Percentiles rank a stretch among this genome's conserved stretches.
Evolutionary conservation across 805 yeast species (phyloP).

Genomic region (Saturnispora sanitii): DNA sequence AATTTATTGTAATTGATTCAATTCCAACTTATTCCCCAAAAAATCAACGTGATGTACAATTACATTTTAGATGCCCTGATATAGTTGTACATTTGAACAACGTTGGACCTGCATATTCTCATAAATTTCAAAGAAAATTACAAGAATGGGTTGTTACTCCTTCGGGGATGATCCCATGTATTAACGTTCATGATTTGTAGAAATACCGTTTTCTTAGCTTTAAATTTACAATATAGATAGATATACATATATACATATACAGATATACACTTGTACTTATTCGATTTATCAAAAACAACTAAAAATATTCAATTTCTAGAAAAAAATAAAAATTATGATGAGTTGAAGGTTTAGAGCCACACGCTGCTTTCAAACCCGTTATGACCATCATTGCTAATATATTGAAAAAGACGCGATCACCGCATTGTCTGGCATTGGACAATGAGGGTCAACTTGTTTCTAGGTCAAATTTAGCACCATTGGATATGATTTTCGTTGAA

Average conservation of each 20-base stretch:
- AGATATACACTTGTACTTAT: too few species aligned
- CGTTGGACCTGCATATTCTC: slow-evolving; percentile 10
- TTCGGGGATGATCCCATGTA: slow-evolving; percentile 22
- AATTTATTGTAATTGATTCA: slow-evolving; percentile 21
- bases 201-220: neutral
- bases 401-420: neutral
- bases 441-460: neutral
- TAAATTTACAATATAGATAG: neutral
- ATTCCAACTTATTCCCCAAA: slow-evolving; percentile 10
- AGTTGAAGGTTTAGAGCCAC: too few species aligned
- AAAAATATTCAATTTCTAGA: too few species aligned
- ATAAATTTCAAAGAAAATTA: slow-evolving; percentile 16
- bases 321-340: too few species aligned
- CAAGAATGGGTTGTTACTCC: slow-evolving; percentile 29
- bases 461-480: slow-evolving; percentile 2
- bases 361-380: too few species aligned
- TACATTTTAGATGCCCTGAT: slow-evolving; percentile 8
- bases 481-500: slow-evolving; percentile 21
- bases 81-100: slow-evolving; percentile 10
- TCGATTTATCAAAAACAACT: too few species aligned
- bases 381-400: neutral
- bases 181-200: slow-evolving; percentile 11
- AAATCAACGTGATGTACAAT: slow-evolving; percentile 2
- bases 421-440: neutral
- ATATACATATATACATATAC: too few species aligned